phyloP scores from a whole-genome alignment of 345 rosid genomes.

The Gossypium bickii region DNA sequence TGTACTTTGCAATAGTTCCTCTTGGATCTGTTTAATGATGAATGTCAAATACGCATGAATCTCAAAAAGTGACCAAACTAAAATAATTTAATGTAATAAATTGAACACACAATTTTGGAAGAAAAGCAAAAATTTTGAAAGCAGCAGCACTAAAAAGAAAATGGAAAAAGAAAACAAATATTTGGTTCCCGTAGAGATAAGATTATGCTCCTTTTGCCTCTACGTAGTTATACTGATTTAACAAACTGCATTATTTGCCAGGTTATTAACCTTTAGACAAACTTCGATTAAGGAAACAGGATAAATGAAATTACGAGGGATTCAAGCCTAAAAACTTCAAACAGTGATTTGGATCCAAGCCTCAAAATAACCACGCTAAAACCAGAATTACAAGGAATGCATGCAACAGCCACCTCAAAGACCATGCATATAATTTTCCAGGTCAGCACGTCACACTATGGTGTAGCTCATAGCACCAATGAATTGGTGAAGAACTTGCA shows the following conservation, averaged over 20 bases:
- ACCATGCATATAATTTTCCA: neutral
- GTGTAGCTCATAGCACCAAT: neutral
- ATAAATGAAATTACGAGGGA: neutral
- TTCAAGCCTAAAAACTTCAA: slow-evolving; percentile 1
- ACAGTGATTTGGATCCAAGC: neutral
- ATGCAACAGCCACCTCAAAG: neutral
- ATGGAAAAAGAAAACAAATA: neutral
- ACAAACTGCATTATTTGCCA: neutral
- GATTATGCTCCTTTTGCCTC: neutral
- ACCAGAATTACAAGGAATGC: neutral
- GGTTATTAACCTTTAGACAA: neutral
- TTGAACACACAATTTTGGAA: neutral
- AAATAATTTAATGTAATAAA: neutral
- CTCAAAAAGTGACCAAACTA: neutral
- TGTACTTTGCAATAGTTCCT: slow-evolving; percentile 49
- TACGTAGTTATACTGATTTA: neutral
- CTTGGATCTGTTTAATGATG: slow-evolving; percentile 49
- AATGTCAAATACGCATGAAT: slow-evolving; percentile 11
- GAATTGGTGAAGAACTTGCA: slow-evolving; percentile 1
- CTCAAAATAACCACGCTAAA: neutral
- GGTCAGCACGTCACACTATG: neutral
- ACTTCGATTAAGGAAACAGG: neutral
- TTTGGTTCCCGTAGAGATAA: neutral
- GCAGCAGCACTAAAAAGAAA: neutral
- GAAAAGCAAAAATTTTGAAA: neutral